Conservation (phyloP, 176 grass and related monocot species). For the Juncus effusus region DNA sequence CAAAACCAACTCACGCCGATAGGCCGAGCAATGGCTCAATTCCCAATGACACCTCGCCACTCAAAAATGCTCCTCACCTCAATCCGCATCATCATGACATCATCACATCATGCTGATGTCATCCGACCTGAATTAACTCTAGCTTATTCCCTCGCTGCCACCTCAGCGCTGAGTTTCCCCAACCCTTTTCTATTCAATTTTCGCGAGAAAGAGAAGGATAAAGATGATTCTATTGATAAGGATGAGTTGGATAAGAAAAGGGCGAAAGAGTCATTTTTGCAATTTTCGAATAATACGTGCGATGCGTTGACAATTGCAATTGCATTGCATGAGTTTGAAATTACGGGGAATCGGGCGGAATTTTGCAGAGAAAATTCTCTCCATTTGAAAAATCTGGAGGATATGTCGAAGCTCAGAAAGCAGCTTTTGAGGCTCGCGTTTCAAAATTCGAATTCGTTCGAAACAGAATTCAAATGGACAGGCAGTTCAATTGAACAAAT, state of each 20-base stretch:
- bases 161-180: slow-evolving; percentile 78
- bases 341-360: slow-evolving; percentile 47
- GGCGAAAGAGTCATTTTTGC: slow-evolving; percentile 56
- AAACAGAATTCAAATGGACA: slow-evolving; percentile 70
- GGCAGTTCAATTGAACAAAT: slow-evolving; percentile 53
- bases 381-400: slow-evolving; percentile 95
- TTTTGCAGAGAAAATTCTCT: slow-evolving; percentile 84
- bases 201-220: slow-evolving; percentile 36
- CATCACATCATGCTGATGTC: slow-evolving; percentile 33
- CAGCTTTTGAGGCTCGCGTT: slow-evolving; percentile 81
- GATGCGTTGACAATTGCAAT: slow-evolving; percentile 81
- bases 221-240: slow-evolving; percentile 29
- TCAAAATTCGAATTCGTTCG: slow-evolving; percentile 58
- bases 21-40: slow-evolving; percentile 85
- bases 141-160: slow-evolving; percentile 65
- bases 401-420: slow-evolving; percentile 96
- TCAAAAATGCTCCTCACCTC: slow-evolving; percentile 80
- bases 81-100: slow-evolving; percentile 56
- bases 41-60: slow-evolving; percentile 87
- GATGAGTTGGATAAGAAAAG: slow-evolving; percentile 47
- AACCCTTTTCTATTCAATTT: slow-evolving; percentile 75
- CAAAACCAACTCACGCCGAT: slow-evolving; percentile 57
- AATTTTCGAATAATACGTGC: slow-evolving; percentile 70
- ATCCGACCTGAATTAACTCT: slow-evolving; percentile 58
- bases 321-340: slow-evolving; percentile 77